These are phyloP conservation scores for Fusarium illudens DNA, from an alignment of 2,329 filamentous ascomycete species.

Conservation along the genomic window DNA sequence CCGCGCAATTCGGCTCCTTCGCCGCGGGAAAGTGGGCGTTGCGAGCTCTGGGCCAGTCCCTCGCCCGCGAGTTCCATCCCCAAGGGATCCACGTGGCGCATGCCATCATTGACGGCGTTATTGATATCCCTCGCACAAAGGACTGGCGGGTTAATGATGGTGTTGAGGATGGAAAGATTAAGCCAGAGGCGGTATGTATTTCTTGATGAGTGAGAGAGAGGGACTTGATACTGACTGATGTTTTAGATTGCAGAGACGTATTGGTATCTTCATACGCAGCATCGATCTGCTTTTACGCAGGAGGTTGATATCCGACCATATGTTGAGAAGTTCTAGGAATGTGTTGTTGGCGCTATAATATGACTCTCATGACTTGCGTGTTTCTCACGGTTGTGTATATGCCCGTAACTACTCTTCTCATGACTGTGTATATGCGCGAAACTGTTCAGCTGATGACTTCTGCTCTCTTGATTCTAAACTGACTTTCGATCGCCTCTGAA, in stretches of 20 bases:
- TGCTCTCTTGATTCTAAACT: background rate
- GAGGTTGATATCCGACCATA: constrained; percentile 83
- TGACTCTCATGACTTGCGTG: background rate
- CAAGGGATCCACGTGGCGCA: constrained; percentile 85
- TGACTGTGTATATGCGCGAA: background rate
- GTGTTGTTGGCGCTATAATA: background rate
- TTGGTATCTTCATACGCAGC: constrained; percentile 85
- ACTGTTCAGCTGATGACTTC: too few relatives aligned
- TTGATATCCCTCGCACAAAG: constrained; percentile 79
- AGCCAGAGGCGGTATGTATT: constrained; percentile 72
- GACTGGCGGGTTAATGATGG: constrained; percentile 56
- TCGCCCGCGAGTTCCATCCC: constrained; percentile 85
- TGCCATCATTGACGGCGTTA: constrained; percentile 83
- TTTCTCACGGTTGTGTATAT: too few relatives aligned
- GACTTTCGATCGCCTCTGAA: background rate
- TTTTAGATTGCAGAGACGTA: constrained; percentile 83
- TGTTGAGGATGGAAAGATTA: constrained; percentile 70
- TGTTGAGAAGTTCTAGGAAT: constrained; percentile 78
- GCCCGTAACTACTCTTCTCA: background rate
- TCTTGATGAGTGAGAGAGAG: fast-evolving
- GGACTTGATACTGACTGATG: background rate
- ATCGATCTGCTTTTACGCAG: constrained; percentile 79
- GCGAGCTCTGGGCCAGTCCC: constrained; percentile 75
- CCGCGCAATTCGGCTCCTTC: constrained; percentile 74
- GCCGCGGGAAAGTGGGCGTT: constrained; percentile 83